Conservation (phyloP, 2,329 filamentous ascomycete species). For the Cercospora sp. region DNA sequence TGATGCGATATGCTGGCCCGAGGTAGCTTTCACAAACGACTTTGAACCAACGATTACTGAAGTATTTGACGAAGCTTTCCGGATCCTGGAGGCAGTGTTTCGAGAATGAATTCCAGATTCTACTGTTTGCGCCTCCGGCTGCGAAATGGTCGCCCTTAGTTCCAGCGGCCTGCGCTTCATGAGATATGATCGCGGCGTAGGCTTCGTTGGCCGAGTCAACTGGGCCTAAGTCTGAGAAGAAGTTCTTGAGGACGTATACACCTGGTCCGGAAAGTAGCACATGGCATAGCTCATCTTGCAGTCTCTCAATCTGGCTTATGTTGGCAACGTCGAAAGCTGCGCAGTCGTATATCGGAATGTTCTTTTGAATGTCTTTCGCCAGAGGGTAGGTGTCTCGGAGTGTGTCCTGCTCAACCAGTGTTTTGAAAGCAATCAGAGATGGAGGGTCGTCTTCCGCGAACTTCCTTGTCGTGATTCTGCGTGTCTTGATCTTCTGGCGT, state of each 20-base stretch:
- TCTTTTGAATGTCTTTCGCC: constrained; percentile 47
- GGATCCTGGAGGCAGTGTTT: constrained; percentile 60
- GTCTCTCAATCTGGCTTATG: constrained; percentile 36
- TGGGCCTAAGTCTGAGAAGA: constrained; percentile 48
- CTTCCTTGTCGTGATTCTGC: constrained; percentile 26
- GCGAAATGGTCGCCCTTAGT: constrained; percentile 63
- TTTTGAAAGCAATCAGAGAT: constrained; percentile 30
- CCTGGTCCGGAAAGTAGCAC: constrained; percentile 59
- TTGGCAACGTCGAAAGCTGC: constrained; percentile 40
- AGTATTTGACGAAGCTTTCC: constrained; percentile 57
- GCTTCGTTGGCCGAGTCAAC: constrained; percentile 52
- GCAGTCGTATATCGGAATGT: constrained; percentile 60
- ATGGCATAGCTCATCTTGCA: constrained; percentile 63
- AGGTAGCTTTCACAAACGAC: constrained; percentile 58
- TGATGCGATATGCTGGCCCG: constrained; percentile 61
- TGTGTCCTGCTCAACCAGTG: constrained; percentile 27
- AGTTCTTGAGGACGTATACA: constrained; percentile 58
- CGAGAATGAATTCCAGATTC: constrained; percentile 67
- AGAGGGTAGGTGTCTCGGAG: constrained; percentile 49
- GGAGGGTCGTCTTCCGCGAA: constrained; percentile 23
- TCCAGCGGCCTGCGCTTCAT: constrained; percentile 41
- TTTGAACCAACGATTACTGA: constrained; percentile 60
- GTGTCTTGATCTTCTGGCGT: constrained; percentile 25
- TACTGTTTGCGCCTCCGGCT: constrained; percentile 55
- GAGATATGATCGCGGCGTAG: constrained; percentile 52